Base-by-base conservation (phyloP, 2,329 filamentous ascomycete genomes). In the Cercospora nicotianae region DNA sequence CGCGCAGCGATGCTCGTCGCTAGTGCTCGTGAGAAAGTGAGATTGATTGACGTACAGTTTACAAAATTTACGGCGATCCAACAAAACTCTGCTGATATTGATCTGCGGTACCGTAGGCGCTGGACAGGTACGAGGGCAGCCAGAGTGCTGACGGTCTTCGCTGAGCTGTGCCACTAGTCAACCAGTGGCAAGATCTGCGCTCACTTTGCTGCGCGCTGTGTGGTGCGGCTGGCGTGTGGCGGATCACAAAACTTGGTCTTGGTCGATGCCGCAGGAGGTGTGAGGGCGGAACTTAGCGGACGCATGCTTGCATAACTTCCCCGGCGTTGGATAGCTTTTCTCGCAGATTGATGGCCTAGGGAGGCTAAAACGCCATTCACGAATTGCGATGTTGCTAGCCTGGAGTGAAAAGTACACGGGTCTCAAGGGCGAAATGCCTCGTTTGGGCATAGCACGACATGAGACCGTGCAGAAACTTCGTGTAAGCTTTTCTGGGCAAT, bases 391-490 rank as follows among this genome's bases (percentile, higher is more conserved):
- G 61, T 55, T 66, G 39, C 30, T 18, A n/a, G 64, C 45, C 31
- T 31, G 57, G 60, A 61, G 42, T 13, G 31, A 31, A 51, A 60
- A 66, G 60, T 36, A 61, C 60, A 61, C 53, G 64, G 39, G 61
- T 65, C 60, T 57, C 18, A 36, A 58, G 65, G 60, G 51, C 60
- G 51, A 62, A 51, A 59, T 58, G 64, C 55, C 60, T 63, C 5
- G n/a, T 63, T 63, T 36, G 48, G 58, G 61, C n/a, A 16, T 63
- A 66, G 65, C 61, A 61, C 63, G 42, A 53, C 57, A 33, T 30
- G 51, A 28, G 48, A 65, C 23, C 55, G 39, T 62, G 66, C 66
- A 66, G 63, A 64, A 45, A 67, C 58, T 60, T 64, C 65, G 61
- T 60, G 33, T 23, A 63, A 67, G 68, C 55, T 70, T 66, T 36